phyloP scores from a whole-genome alignment of 345 rosid species.

The Bretschneidera sinensis region DNA sequence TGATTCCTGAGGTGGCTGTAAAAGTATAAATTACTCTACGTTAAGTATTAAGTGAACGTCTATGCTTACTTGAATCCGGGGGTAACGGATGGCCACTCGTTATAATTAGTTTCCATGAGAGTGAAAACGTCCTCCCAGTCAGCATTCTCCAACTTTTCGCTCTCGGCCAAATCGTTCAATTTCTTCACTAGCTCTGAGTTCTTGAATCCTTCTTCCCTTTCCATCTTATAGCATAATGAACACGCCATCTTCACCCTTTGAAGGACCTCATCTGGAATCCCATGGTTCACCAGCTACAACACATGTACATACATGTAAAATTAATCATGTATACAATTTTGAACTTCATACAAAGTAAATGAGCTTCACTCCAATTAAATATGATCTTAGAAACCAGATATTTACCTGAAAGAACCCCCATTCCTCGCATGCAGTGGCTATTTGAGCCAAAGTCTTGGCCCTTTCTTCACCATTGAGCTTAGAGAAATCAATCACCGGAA shows the following conservation, averaged over 20 bases:
- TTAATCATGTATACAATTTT: too few relatives aligned
- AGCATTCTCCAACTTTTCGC: slow-evolving; percentile 49
- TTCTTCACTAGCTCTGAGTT: slow-evolving; percentile 43
- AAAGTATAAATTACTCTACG: too few relatives aligned
- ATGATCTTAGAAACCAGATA: too few relatives aligned
- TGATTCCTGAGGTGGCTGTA: too few relatives aligned
- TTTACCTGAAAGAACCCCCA: slow-evolving; percentile 97
- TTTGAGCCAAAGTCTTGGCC: slow-evolving; percentile 53
- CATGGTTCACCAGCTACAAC: slow-evolving; percentile 82
- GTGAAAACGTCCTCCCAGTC: slow-evolving; percentile 92
- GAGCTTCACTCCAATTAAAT: too few relatives aligned
- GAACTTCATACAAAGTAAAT: too few relatives aligned
- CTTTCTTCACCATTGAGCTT: slow-evolving; percentile 68
- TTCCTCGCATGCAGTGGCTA: slow-evolving; percentile 72
- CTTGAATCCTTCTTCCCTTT: slow-evolving; percentile 70
- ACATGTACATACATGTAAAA: too few relatives aligned
- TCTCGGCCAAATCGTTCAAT: slow-evolving; percentile 38
- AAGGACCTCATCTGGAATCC: slow-evolving; percentile 62
- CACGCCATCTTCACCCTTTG: slow-evolving; percentile 67
- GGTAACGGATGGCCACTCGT: slow-evolving; percentile 61
- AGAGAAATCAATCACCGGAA: slow-evolving; percentile 91
- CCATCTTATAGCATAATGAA: slow-evolving; percentile 49
- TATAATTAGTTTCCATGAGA: slow-evolving; percentile 46
- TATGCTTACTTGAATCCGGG: slow-evolving; percentile 63
- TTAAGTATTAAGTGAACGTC: too few relatives aligned